phyloP scores from a whole-genome alignment of 306 rosid genomes.

The Castanea mollissima region DNA sequence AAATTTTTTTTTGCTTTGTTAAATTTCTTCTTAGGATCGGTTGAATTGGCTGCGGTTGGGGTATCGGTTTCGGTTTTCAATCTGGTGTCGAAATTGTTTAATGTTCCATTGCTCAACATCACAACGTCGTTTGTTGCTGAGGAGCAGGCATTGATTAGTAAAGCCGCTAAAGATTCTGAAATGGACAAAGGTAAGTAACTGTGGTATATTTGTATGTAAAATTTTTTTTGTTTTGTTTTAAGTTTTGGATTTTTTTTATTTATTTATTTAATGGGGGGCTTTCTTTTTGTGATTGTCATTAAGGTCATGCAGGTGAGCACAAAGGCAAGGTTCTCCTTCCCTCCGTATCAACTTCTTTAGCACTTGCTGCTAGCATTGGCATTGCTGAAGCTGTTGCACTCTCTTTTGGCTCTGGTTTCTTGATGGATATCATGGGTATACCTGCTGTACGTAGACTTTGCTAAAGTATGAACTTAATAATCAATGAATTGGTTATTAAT shows the following conservation, averaged over 20 bases:
- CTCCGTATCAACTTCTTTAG: conserved; percentile 76
- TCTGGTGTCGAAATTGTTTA: conserved; percentile 78
- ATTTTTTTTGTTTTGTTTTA: conserved; percentile 5
- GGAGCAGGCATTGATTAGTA: conserved; percentile 59
- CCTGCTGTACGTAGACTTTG: conserved; percentile 69
- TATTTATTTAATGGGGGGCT: neutral
- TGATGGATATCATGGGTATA: conserved; percentile 91
- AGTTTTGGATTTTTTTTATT: conserved; percentile 13
- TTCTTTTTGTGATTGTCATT: conserved; percentile 22
- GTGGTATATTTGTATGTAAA: neutral
- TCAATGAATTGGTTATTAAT: neutral
- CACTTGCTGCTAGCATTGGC: conserved; percentile 82
- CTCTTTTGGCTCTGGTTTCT: conserved; percentile 67
- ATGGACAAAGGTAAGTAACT: conserved; percentile 50
- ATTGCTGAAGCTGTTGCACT: conserved; percentile 80
- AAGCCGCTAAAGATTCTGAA: conserved; percentile 28
- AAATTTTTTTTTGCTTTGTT: conserved; percentile 13
- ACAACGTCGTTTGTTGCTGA: conserved; percentile 97
- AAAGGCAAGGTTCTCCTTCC: conserved; percentile 65
- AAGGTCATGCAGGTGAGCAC: conserved; percentile 34
- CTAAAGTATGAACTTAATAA: conserved; percentile 20
- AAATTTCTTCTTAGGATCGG: conserved; percentile 59
- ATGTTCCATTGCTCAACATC: conserved; percentile 73
- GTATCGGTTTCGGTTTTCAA: conserved; percentile 84
- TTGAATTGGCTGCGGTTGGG: conserved; percentile 92